A percentile compares a stretch with the other conserved stretches of the same genome.
These are phyloP conservation scores for Lasiodiplodia citricola DNA, from an alignment of 2,329 filamentous ascomycete genomes.

Conservation along the genomic window DNA sequence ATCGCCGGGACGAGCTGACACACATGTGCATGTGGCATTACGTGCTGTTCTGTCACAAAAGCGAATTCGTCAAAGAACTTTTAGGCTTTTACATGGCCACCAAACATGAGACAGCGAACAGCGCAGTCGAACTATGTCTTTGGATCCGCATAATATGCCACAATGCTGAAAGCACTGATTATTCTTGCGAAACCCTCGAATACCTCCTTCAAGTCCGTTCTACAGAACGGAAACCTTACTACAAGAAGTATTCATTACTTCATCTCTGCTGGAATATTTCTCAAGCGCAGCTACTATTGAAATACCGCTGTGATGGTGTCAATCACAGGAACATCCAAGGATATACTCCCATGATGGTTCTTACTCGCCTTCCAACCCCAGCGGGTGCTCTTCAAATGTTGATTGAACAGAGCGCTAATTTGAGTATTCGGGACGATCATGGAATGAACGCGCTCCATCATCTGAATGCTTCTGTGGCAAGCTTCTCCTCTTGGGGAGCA, in stretches of 20 bases:
- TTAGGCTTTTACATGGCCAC: background rate
- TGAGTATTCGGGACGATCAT: background rate
- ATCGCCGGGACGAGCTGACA: background rate
- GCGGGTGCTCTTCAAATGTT: background rate
- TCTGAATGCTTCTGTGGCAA: background rate
- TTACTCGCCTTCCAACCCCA: accelerated
- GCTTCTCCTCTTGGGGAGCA: too few species aligned
- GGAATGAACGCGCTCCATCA: background rate
- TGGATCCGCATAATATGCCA: background rate
- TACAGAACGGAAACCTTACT: too few species aligned
- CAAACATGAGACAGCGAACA: accelerated
- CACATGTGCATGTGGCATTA: background rate
- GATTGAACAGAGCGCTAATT: background rate
- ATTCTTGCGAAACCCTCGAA: background rate
- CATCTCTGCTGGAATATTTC: background rate
- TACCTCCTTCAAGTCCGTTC: background rate
- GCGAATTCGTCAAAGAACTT: background rate
- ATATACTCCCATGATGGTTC: background rate
- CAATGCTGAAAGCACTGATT: too few species aligned
- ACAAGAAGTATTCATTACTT: background rate
- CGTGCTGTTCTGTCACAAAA: background rate
- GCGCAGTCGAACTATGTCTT: background rate
- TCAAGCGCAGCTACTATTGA: background rate
- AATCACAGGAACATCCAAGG: background rate
- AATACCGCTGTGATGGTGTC: background rate